Percentiles rank a stretch among this genome's conserved stretches.
phyloP scores from a whole-genome alignment of 1,284 basidiomycete genomes.

The Sanghuangporus baumii region DNA sequence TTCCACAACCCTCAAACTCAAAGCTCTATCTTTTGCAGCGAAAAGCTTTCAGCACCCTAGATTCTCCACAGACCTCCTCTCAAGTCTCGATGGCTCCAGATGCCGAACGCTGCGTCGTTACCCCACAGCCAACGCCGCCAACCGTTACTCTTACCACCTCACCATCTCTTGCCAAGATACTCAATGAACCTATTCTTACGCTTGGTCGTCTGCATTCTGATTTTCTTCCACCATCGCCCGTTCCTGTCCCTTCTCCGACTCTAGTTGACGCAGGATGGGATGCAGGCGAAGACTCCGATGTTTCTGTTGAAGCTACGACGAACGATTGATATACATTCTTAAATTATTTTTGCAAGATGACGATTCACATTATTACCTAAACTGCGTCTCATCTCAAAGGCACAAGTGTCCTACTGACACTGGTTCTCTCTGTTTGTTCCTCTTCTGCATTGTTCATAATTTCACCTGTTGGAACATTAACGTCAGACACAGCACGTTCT shows the following conservation, averaged over 20 bases:
- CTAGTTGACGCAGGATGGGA: constrained; percentile 15
- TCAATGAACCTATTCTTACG: constrained; percentile 5
- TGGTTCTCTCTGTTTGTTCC: not conserved
- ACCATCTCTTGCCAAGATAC: constrained; percentile 11
- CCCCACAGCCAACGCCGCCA: not conserved
- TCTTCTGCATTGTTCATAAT: not conserved
- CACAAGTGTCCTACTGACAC: not conserved
- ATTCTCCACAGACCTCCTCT: constrained; percentile 1
- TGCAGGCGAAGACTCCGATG: constrained; percentile 15
- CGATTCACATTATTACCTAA: not conserved
- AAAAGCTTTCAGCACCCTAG: constrained; percentile 5
- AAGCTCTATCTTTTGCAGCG: constrained; percentile 14
- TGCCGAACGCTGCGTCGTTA: not conserved
- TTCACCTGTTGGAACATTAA: not conserved
- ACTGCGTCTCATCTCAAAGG: not conserved
- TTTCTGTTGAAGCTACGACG: not conserved
- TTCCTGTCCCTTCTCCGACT: constrained; percentile 3
- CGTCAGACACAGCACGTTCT: not conserved
- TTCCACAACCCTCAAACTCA: constrained; percentile 8
- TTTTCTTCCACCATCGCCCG: constrained; percentile 9
- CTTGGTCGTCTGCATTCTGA: constrained; percentile 15
- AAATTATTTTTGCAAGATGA: constrained; percentile 12
- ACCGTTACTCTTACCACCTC: constrained; percentile 4
- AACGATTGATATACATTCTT: constrained; percentile 1
- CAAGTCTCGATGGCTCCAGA: not conserved